Percentiles rank a stretch among this genome's conserved stretches.
These are phyloP conservation scores for Boletus rubroflammeus DNA, from an alignment of 768 basidiomycete species.

Conservation along the genomic window DNA sequence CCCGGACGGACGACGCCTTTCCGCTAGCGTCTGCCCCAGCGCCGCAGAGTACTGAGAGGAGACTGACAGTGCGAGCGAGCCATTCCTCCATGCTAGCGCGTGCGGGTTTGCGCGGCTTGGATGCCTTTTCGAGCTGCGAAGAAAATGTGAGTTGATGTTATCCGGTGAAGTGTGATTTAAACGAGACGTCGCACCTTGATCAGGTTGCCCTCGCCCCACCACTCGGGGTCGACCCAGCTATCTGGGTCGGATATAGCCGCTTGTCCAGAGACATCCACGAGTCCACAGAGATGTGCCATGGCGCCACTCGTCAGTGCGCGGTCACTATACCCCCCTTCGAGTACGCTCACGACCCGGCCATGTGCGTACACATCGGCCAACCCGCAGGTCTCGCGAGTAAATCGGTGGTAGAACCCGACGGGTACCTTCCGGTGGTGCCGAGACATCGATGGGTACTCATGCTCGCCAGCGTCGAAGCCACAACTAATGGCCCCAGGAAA, in stretches of 20 bases:
- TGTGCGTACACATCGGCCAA: conserved; percentile 63
- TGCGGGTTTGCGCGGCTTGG: conserved; percentile 52
- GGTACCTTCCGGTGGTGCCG: conserved; percentile 90
- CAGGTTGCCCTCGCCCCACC: conserved; percentile 69
- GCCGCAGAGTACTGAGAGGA: conserved; percentile 9
- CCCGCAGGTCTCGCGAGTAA: conserved; percentile 64
- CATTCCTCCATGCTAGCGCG: conserved; percentile 43
- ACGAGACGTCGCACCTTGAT: conserved; percentile 39
- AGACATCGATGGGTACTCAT: conserved; percentile 89
- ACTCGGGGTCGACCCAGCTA: conserved; percentile 39
- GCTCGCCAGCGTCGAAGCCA: conserved; percentile 93
- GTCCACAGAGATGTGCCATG: conserved; percentile 75
- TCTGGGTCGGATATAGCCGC: neutral
- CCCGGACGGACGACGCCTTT: conserved; percentile 1
- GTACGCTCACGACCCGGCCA: conserved; percentile 78
- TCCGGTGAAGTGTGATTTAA: neutral
- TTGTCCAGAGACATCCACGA: conserved; percentile 34
- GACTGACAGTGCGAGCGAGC: conserved; percentile 52
- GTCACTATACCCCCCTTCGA: conserved; percentile 96
- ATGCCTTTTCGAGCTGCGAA: conserved; percentile 58
- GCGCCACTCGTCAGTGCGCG: conserved; percentile 80
- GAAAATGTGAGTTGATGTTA: neutral
- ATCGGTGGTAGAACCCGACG: conserved; percentile 77
- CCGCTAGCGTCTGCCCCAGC: neutral
- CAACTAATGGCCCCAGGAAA: conserved; percentile 46